Conservation (phyloP, 495 filamentous ascomycete species). For the Parathielavia hyrcaniae region DNA sequence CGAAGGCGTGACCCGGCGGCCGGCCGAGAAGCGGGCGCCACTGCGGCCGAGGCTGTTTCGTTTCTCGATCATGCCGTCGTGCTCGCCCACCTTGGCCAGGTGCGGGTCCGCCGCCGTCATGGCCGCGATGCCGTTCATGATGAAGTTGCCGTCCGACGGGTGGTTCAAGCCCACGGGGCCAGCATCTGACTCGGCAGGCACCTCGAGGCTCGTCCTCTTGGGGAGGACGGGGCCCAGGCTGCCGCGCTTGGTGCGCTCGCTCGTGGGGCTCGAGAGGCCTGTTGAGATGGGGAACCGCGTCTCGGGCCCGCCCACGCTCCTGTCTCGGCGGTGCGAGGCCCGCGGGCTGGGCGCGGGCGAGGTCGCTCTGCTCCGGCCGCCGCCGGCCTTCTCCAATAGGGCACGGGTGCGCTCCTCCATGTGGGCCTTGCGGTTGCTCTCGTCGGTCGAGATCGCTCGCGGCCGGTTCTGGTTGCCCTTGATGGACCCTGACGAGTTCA, state of each 20-base stretch:
- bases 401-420: slow-evolving; percentile 88
- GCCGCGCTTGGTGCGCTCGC: slow-evolving; percentile 30
- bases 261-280: slow-evolving; percentile 52
- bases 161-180: slow-evolving; percentile 33
- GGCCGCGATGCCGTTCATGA: slow-evolving; percentile 32
- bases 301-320: slow-evolving; percentile 70
- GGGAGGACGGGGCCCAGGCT: slow-evolving; percentile 37
- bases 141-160: slow-evolving; percentile 38
- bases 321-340: slow-evolving; percentile 60
- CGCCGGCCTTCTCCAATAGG: slow-evolving; percentile 56
- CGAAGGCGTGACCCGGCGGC: slow-evolving; percentile 36
- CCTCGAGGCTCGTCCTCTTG: slow-evolving; percentile 43
- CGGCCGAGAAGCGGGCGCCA: slow-evolving; percentile 39
- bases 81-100: slow-evolving; percentile 33
- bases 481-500: slow-evolving; percentile 48
- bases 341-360: slow-evolving; percentile 63
- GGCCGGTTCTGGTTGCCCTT: slow-evolving; percentile 52
- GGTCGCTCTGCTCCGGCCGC: slow-evolving; percentile 59
- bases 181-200: slow-evolving; percentile 36
- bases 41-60: slow-evolving; percentile 48
- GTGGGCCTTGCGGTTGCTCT: slow-evolving; percentile 87
- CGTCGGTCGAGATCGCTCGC: slow-evolving; percentile 89
- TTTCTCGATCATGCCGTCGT: slow-evolving; percentile 39
- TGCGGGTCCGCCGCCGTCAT: slow-evolving; percentile 33
- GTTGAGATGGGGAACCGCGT: slow-evolving; percentile 82